Conservation (phyloP, 768 basidiomycete species). For the Lactifluus echinatus region DNA sequence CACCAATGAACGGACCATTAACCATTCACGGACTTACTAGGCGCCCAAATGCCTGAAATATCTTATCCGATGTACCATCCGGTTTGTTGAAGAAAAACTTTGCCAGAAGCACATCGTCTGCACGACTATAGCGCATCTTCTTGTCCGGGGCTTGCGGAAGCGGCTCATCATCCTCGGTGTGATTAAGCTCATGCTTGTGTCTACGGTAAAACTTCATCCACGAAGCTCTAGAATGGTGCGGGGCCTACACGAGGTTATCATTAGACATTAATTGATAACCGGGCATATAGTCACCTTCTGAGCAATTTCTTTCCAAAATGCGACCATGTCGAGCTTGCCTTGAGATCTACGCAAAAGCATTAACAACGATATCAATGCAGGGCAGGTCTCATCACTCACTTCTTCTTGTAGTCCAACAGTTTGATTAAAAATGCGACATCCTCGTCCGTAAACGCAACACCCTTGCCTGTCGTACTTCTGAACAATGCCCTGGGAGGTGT, state of each 20-base stretch:
- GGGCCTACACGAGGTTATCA: conserved; percentile 41
- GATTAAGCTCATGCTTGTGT: conserved; percentile 76
- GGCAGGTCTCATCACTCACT: conserved; percentile 34
- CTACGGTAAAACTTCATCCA: conserved; percentile 93
- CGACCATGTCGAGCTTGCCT: conserved; percentile 62
- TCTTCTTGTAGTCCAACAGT: conserved; percentile 64
- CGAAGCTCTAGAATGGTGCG: conserved; percentile 84
- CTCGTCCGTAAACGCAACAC: conserved; percentile 81
- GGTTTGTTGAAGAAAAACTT: conserved; percentile 64
- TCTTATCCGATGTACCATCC: conserved; percentile 74
- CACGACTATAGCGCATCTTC: conserved; percentile 78
- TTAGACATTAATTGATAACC: conserved; percentile 2
- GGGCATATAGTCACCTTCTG: conserved; percentile 37
- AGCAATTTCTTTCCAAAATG: conserved; percentile 74
- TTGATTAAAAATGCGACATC: conserved; percentile 70
- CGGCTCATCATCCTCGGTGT: conserved; percentile 56
- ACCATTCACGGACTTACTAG: conserved; percentile 36
- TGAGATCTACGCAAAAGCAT: conserved; percentile 36
- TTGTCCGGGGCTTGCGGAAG: conserved; percentile 73
- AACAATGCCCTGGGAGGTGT: conserved; percentile 74
- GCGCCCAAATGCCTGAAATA: conserved; percentile 75
- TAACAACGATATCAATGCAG: background rate
- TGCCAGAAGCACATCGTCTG: conserved; percentile 73
- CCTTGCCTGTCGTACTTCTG: conserved; percentile 83
- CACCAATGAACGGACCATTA: background rate